Base-by-base conservation (phyloP, 768 basidiomycete species). In the Boletus subparvulus region DNA sequence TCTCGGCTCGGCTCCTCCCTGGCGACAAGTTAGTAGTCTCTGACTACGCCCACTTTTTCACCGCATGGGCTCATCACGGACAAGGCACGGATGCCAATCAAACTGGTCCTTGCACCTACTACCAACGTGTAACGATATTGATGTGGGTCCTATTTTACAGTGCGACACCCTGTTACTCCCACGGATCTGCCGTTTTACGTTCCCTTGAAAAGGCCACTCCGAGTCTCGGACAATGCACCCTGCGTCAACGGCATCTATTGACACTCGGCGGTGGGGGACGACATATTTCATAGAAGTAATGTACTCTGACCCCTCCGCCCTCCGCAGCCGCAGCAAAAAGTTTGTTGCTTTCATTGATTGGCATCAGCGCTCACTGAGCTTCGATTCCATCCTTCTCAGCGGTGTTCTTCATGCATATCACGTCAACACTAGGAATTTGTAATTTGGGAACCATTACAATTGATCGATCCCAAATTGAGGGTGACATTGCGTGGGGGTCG, bases 261-360 rank as follows among this genome's bases (percentile, higher is more conserved):
- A 2, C 7, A 8, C 11, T 47, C 19, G 33, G 26, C 26, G 26
- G 26, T 28, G 16, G 13, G 14, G 9, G 12, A 10, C 35, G 11
- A 56, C 37, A 13, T 6, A 39, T 33, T 30, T 19, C 11, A 17
- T 14, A 16, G 33, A 32, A 24, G 35, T 19, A n/a, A 50, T 26
- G 13, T 19, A 10, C 30, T 12, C 51, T 46, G 32, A 21, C 21
- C 21, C 21, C 21, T 21, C 21, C 21, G 14, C 47, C 51, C 65
- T 55, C 63, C 53, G 53, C 28, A 21, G 41, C 53, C 55, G 60
- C 33, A 52, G 47, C 47, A 39, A 39, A 46, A 10, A 10, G 24
- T 47, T 19, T 47, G 33, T 40, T 26, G 24, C 4, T 16, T 11
- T 5, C 6, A 17, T 28, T 24, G 19, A 11, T 12, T 26, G 16